Evolutionary conservation across 352 stramenopile species (phyloP).

Genomic region (Peronospora tabacina): DNA sequence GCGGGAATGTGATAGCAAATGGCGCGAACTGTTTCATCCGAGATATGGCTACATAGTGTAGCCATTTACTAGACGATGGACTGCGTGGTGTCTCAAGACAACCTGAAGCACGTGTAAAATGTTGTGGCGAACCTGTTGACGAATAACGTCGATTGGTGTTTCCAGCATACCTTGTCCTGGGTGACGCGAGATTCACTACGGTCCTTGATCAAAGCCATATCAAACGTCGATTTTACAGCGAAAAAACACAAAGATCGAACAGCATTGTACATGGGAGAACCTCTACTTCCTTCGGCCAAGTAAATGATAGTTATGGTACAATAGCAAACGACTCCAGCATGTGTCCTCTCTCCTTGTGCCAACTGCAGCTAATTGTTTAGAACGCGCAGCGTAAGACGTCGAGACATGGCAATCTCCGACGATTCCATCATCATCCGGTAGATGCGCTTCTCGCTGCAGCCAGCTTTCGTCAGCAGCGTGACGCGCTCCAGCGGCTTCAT

Average conservation of each 20-base stretch:
- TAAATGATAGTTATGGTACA: slow-evolving; percentile 23
- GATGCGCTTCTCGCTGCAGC: slow-evolving; percentile 58
- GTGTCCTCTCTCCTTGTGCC: not conserved
- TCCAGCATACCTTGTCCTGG: too few species aligned
- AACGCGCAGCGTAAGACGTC: slow-evolving; percentile 36
- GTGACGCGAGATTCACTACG: too few species aligned
- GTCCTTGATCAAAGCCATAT: too few species aligned
- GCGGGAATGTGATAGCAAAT: not conserved
- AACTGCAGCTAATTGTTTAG: slow-evolving; percentile 21
- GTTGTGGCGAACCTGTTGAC: too few species aligned
- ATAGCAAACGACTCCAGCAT: not conserved
- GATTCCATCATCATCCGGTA: slow-evolving; percentile 61
- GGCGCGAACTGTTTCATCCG: too few species aligned
- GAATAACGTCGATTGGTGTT: too few species aligned
- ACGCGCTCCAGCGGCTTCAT: slow-evolving; percentile 56
- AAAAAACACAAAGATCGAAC: too few species aligned
- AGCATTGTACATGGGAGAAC: not conserved
- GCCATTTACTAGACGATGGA: too few species aligned
- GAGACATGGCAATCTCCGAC: slow-evolving; percentile 63
- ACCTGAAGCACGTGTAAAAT: too few species aligned
- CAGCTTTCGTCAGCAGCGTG: slow-evolving; percentile 55
- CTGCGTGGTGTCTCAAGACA: too few species aligned
- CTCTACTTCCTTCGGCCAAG: slow-evolving; percentile 1
- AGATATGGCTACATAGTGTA: not conserved
- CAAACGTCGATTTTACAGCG: too few species aligned